Conservation (phyloP, 257 asterid genomes). For the Cruciata laevipes region DNA sequence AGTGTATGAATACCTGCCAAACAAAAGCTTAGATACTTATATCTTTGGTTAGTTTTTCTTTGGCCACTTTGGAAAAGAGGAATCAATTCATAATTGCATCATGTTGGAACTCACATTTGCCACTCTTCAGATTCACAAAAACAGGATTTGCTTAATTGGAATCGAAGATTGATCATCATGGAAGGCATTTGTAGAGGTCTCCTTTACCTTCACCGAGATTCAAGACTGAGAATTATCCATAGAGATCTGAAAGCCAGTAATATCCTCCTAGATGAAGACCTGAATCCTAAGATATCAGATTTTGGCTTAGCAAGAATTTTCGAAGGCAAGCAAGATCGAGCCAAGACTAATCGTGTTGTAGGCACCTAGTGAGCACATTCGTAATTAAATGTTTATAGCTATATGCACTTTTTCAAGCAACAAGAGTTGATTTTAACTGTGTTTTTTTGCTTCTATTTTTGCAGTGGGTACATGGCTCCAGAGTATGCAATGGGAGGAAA, state of each 20-base stretch:
- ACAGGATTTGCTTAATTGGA: constrained; percentile 1
- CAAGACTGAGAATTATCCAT: too few relatives aligned
- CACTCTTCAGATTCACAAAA: not conserved
- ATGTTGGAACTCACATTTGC: not conserved
- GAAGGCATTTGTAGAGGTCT: too few relatives aligned
- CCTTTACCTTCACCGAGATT: too few relatives aligned
- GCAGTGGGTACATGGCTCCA: not conserved
- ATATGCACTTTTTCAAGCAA: not conserved
- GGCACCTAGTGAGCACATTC: not conserved
- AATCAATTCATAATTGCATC: not conserved
- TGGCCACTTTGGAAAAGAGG: not conserved
- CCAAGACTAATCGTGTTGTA: not conserved
- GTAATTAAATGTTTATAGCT: too few relatives aligned
- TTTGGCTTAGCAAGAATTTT: too few relatives aligned
- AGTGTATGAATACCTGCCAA: constrained; percentile 64
- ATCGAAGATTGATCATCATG: not conserved
- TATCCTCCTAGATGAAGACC: too few relatives aligned
- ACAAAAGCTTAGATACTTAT: constrained; percentile 22
- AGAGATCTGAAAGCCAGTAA: too few relatives aligned
- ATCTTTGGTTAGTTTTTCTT: constrained; percentile 10
- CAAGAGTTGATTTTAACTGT: not conserved
- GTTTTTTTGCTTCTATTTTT: not conserved
- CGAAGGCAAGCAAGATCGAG: not conserved
- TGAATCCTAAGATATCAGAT: too few relatives aligned
- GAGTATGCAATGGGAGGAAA: not conserved